phyloP scores from a whole-genome alignment of 306 rosid genomes.

The Senna tora region DNA sequence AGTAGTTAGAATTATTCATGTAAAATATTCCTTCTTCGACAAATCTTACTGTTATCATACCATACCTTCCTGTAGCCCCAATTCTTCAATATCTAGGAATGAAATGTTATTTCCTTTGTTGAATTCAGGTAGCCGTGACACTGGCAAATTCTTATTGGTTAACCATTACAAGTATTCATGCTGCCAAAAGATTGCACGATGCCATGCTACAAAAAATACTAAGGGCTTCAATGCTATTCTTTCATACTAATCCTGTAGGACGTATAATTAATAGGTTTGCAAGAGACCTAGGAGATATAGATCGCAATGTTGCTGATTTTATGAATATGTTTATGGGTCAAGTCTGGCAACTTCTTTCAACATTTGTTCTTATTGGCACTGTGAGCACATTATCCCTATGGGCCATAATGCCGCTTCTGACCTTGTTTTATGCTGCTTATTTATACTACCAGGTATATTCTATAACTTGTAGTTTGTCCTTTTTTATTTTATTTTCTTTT shows the following conservation, averaged over 20 bases:
- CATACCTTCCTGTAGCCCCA: conserved; percentile 9
- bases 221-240: conserved; percentile 84
- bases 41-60: conserved; percentile 6
- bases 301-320: conserved; percentile 56
- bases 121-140: conserved; percentile 67
- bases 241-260: conserved; percentile 88
- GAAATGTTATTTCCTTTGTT: conserved; percentile 35
- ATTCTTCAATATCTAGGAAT: conserved; percentile 11
- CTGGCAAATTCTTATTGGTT: conserved; percentile 82
- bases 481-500: not conserved
- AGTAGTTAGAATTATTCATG: conserved; percentile 27
- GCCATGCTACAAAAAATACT: conserved; percentile 59
- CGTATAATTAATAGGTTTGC: conserved; percentile 91
- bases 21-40: conserved; percentile 16
- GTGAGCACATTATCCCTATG: conserved; percentile 88
- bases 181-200: conserved; percentile 73
- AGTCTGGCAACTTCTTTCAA: conserved; percentile 83
- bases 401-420: conserved; percentile 87
- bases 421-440: conserved; percentile 77
- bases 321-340: conserved; percentile 62
- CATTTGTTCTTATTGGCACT: conserved; percentile 77
- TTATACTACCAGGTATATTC: conserved; percentile 75
- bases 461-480: not conserved
- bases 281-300: conserved; percentile 79
- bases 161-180: conserved; percentile 71